phyloP scores from a whole-genome alignment of 495 filamentous ascomycete species.

The Mytilinidion resinicola region DNA sequence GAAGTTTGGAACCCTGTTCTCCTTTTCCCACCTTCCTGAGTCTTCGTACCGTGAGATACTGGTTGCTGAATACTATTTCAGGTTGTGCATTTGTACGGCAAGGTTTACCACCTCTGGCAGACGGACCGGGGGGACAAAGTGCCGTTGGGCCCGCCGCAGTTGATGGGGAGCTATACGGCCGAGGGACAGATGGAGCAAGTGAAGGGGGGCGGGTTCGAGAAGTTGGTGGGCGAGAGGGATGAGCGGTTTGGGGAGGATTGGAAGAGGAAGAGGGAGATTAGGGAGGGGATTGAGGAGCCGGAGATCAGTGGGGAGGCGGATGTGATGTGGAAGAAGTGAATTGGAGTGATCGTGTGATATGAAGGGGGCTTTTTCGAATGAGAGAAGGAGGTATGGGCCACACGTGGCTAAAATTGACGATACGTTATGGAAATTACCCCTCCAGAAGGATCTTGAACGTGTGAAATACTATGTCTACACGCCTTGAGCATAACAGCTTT shows the following conservation, averaged over 20 bases:
- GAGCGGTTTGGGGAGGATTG: constrained; percentile 55
- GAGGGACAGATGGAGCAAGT: constrained; percentile 54
- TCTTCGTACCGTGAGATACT: too few species aligned
- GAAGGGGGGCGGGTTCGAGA: constrained; percentile 49
- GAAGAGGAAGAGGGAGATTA: constrained; percentile 54
- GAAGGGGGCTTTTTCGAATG: too few species aligned
- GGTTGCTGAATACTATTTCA: too few species aligned
- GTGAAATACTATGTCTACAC: too few species aligned
- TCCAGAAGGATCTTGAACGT: too few species aligned
- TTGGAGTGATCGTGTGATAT: too few species aligned
- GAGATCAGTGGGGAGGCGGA: constrained; percentile 54
- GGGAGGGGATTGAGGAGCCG: constrained; percentile 54
- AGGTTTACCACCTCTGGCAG: constrained; percentile 89
- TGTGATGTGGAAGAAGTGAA: constrained; percentile 37
- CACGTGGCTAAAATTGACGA: too few species aligned
- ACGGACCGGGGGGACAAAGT: constrained; percentile 70
- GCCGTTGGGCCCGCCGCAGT: constrained; percentile 64
- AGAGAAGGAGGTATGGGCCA: too few species aligned
- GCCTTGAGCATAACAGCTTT: too few species aligned
- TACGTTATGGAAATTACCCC: too few species aligned
- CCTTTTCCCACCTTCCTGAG: too few species aligned
- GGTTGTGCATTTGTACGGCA: constrained; percentile 68
- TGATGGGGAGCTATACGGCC: constrained; percentile 70
- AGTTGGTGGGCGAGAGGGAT: constrained; percentile 58
- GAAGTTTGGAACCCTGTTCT: too few species aligned